Evolutionary conservation across 257 asterid species (phyloP).

Genomic region (Coffea canephora): DNA sequence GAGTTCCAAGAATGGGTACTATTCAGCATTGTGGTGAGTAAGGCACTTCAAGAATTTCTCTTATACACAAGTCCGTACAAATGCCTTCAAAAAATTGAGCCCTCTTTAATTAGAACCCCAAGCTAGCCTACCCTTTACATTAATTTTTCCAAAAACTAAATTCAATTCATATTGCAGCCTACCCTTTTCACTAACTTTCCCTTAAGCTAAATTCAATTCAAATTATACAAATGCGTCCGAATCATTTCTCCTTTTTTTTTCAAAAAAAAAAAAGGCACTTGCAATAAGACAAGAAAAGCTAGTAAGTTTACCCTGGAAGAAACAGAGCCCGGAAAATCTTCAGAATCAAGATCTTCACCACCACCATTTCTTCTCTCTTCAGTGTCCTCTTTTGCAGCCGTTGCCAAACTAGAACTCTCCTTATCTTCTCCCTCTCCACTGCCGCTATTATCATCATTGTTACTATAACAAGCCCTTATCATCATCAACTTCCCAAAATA

Average conservation of each 20-base stretch:
- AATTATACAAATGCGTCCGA: background rate
- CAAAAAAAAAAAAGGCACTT: background rate
- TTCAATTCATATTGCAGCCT: background rate
- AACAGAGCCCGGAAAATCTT: slow-evolving; percentile 42
- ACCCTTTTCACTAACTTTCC: too few relatives aligned
- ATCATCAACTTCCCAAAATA: slow-evolving; percentile 35
- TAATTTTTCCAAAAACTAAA: background rate
- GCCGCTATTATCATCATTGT: slow-evolving; percentile 26
- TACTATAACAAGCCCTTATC: slow-evolving; percentile 38
- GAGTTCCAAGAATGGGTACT: too few relatives aligned
- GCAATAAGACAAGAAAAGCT: background rate
- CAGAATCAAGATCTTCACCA: slow-evolving; percentile 31
- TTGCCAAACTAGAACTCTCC: slow-evolving; percentile 55
- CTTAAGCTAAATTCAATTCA: background rate
- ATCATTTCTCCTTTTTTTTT: background rate
- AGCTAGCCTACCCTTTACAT: background rate
- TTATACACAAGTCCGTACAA: too few relatives aligned
- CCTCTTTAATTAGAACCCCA: background rate
- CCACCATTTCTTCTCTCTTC: slow-evolving; percentile 35
- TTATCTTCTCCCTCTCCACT: slow-evolving; percentile 50
- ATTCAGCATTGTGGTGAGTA: too few relatives aligned
- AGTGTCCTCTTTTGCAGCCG: slow-evolving; percentile 25
- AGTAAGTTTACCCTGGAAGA: slow-evolving; percentile 45
- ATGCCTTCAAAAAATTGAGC: background rate
- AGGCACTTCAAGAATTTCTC: too few relatives aligned